Base-by-base conservation (phyloP, 331 rosid species). In the Saraca asoca region DNA sequence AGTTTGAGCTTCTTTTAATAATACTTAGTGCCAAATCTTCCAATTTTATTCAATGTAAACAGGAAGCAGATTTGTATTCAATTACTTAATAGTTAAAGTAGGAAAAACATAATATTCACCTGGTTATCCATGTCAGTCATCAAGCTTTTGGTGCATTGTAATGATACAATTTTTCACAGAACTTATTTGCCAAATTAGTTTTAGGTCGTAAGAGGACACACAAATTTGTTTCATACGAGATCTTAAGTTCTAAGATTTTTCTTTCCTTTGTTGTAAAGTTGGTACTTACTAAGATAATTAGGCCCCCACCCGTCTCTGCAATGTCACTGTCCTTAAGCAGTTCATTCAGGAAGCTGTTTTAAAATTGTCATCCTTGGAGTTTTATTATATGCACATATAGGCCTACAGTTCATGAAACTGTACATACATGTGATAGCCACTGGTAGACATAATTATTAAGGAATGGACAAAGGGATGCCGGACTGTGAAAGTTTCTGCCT, bases 131-230 rank as follows among this genome's bases (percentile, higher is more conserved):
- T 52, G 2, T 19, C 10, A 52, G n/a, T 10, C 9, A 19, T 52
- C 6, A 19, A 52, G 13, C 15, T 55, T 56, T 43, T 41, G 45
- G 11, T 68, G 44, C 54, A 55, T 68, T 67, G 37, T 10, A 14
- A 43, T 16, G n/a, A 5, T 31, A 42, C 19, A 51, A 19, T 7
- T 52, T 52, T 13, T 14, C 39, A 7, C 39, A 11, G 45, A 35
- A 14, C 14, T 34, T 50, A 16, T 64, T 16, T 35, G 33, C 6
- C 7, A 57, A 33, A 31, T 44, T 18, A 7, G 24, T 45, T 58
- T 69, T 12, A 39, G 6, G 31, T 24, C 31, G 31, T 24, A 3
- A 24, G 9, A 5, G 31, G n/a, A 56, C 24, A 24, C 31, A 24
- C 3, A 24, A 24, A 24, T 18, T 18, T 69, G 51, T 35, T 34